phyloP scores from a whole-genome alignment of 371 early-diverging fungal species.

The Actinomortierella wolfii region DNA sequence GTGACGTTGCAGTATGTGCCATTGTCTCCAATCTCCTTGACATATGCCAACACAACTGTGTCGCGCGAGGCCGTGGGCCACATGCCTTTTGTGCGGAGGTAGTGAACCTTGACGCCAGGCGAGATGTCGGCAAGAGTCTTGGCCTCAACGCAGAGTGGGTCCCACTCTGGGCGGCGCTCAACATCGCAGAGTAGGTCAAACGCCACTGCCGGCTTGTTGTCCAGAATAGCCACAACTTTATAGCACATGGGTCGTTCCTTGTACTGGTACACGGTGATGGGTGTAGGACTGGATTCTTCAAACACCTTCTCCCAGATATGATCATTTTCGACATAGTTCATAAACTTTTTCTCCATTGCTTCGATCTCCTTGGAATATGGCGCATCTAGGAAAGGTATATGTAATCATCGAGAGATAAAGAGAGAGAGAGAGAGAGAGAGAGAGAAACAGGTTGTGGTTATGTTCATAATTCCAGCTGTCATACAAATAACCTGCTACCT shows the following conservation, averaged over 20 bases:
- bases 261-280: constrained; percentile 55
- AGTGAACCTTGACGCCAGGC: constrained; percentile 51
- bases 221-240: constrained; percentile 50
- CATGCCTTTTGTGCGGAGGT: constrained; percentile 56
- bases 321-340: constrained; percentile 34
- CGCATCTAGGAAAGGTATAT: not conserved
- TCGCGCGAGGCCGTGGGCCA: constrained; percentile 68
- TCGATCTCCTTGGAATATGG: constrained; percentile 36
- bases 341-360: constrained; percentile 41
- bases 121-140: constrained; percentile 43
- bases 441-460: too few relatives aligned
- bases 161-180: constrained; percentile 55
- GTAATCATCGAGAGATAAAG: not conserved
- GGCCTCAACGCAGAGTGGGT: constrained; percentile 58
- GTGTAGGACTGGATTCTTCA: constrained; percentile 41
- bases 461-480: too few relatives aligned
- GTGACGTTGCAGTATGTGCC: constrained; percentile 48
- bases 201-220: constrained; percentile 48
- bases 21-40: constrained; percentile 35
- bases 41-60: constrained; percentile 52
- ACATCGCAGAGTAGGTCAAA: constrained; percentile 60
- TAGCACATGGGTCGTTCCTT: constrained; percentile 53
- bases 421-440: too few relatives aligned
- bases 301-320: constrained; percentile 49
- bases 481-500: too few relatives aligned